These are phyloP conservation scores for Lachnellula subtilissima DNA, from an alignment of 2,329 filamentous ascomycete species.

Conservation along the genomic window DNA sequence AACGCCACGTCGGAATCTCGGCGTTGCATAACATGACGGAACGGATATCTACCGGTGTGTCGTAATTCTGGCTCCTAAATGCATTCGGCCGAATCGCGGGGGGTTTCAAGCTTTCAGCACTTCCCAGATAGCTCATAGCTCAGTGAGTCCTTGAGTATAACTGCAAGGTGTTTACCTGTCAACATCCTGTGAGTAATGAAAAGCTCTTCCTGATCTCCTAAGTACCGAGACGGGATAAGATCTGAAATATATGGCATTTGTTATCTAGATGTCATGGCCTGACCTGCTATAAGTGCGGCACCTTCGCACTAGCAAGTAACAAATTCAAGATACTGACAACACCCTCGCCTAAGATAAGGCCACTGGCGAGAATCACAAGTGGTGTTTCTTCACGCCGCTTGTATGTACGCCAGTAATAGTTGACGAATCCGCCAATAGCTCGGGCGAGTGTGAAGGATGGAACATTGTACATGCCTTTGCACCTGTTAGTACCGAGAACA, in stretches of 20 bases:
- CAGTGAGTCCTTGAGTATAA: too few species aligned
- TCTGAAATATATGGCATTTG: not conserved
- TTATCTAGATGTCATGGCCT: not conserved
- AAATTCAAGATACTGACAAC: slow-evolving; percentile 89
- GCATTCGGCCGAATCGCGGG: too few species aligned
- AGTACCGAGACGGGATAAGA: too few species aligned
- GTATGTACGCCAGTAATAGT: slow-evolving; percentile 70
- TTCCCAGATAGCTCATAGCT: too few species aligned
- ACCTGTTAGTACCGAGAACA: not conserved
- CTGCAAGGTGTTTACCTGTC: too few species aligned
- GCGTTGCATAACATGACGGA: too few species aligned
- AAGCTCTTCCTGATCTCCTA: too few species aligned
- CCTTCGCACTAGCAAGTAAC: slow-evolving; percentile 67
- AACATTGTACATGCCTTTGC: slow-evolving; percentile 87
- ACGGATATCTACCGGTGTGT: too few species aligned
- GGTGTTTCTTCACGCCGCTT: slow-evolving; percentile 59
- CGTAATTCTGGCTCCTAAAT: too few species aligned
- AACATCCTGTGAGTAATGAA: too few species aligned
- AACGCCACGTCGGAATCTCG: too few species aligned
- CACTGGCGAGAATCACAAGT: slow-evolving; percentile 83
- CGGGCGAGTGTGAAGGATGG: slow-evolving; percentile 91
- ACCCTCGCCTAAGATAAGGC: slow-evolving; percentile 88
- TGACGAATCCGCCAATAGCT: slow-evolving; percentile 70
- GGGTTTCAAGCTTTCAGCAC: too few species aligned
- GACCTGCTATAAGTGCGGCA: slow-evolving; percentile 58